These are phyloP conservation scores for Mytilinidion resinicola DNA, from an alignment of 495 filamentous ascomycete species.

Conservation along the genomic window DNA sequence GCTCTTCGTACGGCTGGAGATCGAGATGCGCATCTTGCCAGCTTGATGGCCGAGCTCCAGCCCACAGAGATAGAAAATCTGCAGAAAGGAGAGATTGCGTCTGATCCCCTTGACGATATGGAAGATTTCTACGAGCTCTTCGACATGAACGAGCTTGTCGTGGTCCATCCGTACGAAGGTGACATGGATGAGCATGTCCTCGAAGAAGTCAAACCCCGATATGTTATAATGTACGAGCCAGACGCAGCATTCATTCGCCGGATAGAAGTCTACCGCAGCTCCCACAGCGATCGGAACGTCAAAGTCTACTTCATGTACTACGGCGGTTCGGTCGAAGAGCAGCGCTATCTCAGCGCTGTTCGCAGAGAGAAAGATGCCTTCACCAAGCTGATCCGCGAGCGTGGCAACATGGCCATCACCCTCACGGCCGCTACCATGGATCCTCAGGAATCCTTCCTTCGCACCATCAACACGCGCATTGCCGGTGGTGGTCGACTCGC, in stretches of 20 bases:
- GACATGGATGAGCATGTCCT: constrained; percentile 95
- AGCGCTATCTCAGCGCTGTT: constrained; percentile 83
- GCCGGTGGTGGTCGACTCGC: constrained; percentile 84
- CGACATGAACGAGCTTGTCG: constrained; percentile 81
- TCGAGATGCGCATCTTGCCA: constrained; percentile 64
- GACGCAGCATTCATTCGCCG: constrained; percentile 92
- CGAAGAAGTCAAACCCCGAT: constrained; percentile 85
- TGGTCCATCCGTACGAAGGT: constrained; percentile 88
- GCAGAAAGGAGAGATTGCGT: constrained; percentile 66
- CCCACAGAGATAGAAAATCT: constrained; percentile 57
- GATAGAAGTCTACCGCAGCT: constrained; percentile 92
- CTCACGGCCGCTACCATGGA: constrained; percentile 67
- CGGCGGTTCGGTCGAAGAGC: constrained; percentile 89
- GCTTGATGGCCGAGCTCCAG: constrained; percentile 58
- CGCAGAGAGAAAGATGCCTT: constrained; percentile 93
- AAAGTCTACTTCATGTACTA: constrained; percentile 96
- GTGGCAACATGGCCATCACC: constrained; percentile 83
- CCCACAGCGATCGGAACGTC: constrained; percentile 81
- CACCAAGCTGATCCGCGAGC: constrained; percentile 86
- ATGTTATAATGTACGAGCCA: constrained; percentile 98
- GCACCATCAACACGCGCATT: constrained; percentile 94
- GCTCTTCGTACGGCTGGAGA: constrained; percentile 75
- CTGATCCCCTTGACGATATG: constrained; percentile 80
- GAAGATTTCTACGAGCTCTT: constrained; percentile 84
- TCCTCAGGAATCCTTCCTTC: constrained; percentile 85